A percentile compares a stretch with the other conserved stretches of the same genome.
Evolutionary conservation across 495 filamentous ascomycete species (phyloP).

Genomic region (Lasiosphaeris hirsuta): DNA sequence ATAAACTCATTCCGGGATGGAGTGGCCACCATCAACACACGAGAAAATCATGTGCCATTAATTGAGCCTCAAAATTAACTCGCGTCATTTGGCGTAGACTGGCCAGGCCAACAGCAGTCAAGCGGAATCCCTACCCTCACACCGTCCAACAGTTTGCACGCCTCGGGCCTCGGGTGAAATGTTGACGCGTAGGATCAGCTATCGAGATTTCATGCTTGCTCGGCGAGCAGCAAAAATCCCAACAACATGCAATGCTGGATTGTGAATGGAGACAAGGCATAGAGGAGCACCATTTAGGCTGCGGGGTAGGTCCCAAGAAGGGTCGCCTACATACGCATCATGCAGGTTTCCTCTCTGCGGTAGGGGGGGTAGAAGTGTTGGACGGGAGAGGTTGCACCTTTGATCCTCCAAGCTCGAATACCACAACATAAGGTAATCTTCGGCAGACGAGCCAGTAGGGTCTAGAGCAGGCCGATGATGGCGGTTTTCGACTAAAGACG

Average conservation of each 20-base stretch:
- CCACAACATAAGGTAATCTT: not conserved
- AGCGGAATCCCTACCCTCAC: constrained; percentile 7
- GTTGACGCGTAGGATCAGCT: not conserved
- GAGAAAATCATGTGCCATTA: constrained; percentile 14
- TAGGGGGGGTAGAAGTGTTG: not conserved
- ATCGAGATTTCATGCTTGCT: not conserved
- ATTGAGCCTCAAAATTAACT: constrained; percentile 20
- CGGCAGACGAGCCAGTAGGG: not conserved
- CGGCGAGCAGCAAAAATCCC: not conserved
- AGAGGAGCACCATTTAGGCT: constrained; percentile 12
- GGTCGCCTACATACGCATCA: constrained; percentile 14
- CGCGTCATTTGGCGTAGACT: constrained; percentile 1
- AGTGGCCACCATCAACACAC: not conserved
- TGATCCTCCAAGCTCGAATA: not conserved
- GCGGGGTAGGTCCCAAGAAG: constrained; percentile 21
- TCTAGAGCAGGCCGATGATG: not conserved
- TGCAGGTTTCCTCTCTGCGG: constrained; percentile 19
- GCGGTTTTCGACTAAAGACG: not conserved
- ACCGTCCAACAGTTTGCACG: not conserved
- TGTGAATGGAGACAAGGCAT: constrained; percentile 9
- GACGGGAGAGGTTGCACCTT: not conserved
- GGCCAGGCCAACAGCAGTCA: not conserved
- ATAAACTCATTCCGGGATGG: constrained; percentile 19
- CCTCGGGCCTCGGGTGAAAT: not conserved
- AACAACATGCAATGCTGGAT: not conserved